Conservation (phyloP, 805 yeast genomes). For the Lipomyces starkeyi region DNA sequence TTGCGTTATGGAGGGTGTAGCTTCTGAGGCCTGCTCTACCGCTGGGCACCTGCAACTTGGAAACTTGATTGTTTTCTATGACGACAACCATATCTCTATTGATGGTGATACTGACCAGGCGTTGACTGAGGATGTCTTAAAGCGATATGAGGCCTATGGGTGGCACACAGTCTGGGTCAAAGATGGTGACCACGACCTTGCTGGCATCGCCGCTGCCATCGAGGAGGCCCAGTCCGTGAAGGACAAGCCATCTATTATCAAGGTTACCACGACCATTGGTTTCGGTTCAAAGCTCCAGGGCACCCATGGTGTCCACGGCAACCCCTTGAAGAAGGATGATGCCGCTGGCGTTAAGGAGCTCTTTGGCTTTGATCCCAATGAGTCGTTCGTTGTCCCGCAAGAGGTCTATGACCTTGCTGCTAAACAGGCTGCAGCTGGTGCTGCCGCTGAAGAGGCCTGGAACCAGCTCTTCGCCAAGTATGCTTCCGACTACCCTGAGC, state of each 20-base stretch:
- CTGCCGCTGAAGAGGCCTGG: slow-evolving; percentile 77
- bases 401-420: slow-evolving; percentile 79
- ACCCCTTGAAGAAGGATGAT: slow-evolving; percentile 94
- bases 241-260: slow-evolving; percentile 88
- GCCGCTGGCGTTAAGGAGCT: slow-evolving; percentile 80
- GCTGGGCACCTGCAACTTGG: slow-evolving; percentile 96
- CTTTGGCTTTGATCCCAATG: slow-evolving; percentile 87
- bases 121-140: slow-evolving; percentile 89
- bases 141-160: slow-evolving; percentile 89
- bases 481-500: slow-evolving; percentile 70
- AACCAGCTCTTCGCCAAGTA: slow-evolving; percentile 65
- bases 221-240: slow-evolving; percentile 76
- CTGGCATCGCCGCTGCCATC: slow-evolving; percentile 73
- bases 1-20: slow-evolving; percentile 97
- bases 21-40: slow-evolving; percentile 89
- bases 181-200: slow-evolving; percentile 81
- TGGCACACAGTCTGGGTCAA: slow-evolving; percentile 84
- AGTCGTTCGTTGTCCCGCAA: slow-evolving; percentile 77
- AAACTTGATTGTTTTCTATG: slow-evolving; percentile 93
- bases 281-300: slow-evolving; percentile 87
- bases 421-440: slow-evolving; percentile 63
- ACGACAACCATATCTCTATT: slow-evolving; percentile 94
- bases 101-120: slow-evolving; percentile 91
- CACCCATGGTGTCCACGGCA: slow-evolving; percentile 92
- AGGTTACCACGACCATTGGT: slow-evolving; percentile 91